Evolutionary conservation across 1,284 basidiomycete genomes (phyloP).

Genomic region (Psilocybe mexicana): DNA sequence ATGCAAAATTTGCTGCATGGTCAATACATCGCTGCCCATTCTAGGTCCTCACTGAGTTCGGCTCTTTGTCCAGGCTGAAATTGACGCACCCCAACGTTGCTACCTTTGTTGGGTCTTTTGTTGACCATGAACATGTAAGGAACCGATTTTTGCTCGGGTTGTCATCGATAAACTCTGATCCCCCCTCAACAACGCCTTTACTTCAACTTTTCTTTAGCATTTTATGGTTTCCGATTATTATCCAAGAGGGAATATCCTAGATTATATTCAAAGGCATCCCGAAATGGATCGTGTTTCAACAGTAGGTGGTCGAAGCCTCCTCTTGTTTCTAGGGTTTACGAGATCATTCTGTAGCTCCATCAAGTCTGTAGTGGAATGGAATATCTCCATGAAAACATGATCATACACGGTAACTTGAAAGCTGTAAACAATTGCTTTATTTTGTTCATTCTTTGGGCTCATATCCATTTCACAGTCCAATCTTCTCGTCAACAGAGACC

Average conservation of each 20-base stretch:
- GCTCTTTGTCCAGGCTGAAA: neutral
- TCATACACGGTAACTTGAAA: constrained; percentile 6
- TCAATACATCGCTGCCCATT: neutral
- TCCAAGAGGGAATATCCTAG: neutral
- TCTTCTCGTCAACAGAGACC: neutral
- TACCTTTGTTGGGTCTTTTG: neutral
- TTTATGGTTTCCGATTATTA: neutral
- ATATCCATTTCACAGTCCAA: neutral
- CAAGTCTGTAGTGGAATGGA: constrained; percentile 3
- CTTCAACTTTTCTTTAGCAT: neutral
- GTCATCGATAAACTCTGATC: neutral
- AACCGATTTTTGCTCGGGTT: no score
- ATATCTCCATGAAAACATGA: neutral
- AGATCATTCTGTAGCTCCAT: neutral
- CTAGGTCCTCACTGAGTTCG: no score
- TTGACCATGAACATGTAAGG: neutral
- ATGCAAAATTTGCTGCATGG: neutral
- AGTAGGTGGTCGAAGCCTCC: neutral
- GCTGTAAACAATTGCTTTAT: neutral
- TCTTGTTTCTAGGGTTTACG: no score
- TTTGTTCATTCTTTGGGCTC: neutral
- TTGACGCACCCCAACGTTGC: neutral
- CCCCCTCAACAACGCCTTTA: neutral
- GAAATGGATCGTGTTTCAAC: neutral
- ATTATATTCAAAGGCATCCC: neutral